Evolutionary conservation across 225 moss, liverwort and hornwort genomes (phyloP), one percentile per base, ranked within the genome.

Genomic region (Sphagnum contortum): DNA sequence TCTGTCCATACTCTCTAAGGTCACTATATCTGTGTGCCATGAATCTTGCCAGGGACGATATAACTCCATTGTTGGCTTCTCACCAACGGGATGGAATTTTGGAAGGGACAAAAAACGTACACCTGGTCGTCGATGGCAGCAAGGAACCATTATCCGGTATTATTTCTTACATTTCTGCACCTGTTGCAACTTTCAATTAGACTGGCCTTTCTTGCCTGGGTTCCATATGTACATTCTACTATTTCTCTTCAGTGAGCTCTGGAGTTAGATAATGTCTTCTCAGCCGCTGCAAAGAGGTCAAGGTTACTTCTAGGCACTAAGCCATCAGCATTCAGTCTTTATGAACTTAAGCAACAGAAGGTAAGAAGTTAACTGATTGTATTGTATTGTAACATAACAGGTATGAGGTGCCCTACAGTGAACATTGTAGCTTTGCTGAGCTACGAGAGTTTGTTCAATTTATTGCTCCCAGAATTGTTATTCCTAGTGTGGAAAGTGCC

Each of bases 371-470:
- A 29, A 29, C 29, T 29, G 29, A 29, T 29, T 29, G 29, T 29
- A 29, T 29, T 29, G 29, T 29, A 29, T 29, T 0, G 29, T 29
- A 29, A 4, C 45, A 64, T 71, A 66, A 67, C 90, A 96, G 95
- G 78, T 96, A 96, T 63, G 96, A 96, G 67, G 96, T 96, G 66
- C 96, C 96, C 6, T 96, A 96, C 69, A 96, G 96, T 66, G 96
- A 96, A 73, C 96, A 96, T 76, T 80, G 74, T 72, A 92, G 90
- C 71, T 96, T 90, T 74, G 49, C 81, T 44, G 96, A 96, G 83
- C 75, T 96, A 3, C 83, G 71, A 73, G 88, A 92, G 59, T 96
- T 96, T 48, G 75, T 92, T 59, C 87, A 74, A 63, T 71, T 68
- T 48, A 80, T 92, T 55, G 79, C 66, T 72, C 64, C 96, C 8